Evolutionary conservation across 768 basidiomycete genomes (phyloP), one percentile per base, ranked within the genome.

Genomic region (Boletus rufocinnamomeus): DNA sequence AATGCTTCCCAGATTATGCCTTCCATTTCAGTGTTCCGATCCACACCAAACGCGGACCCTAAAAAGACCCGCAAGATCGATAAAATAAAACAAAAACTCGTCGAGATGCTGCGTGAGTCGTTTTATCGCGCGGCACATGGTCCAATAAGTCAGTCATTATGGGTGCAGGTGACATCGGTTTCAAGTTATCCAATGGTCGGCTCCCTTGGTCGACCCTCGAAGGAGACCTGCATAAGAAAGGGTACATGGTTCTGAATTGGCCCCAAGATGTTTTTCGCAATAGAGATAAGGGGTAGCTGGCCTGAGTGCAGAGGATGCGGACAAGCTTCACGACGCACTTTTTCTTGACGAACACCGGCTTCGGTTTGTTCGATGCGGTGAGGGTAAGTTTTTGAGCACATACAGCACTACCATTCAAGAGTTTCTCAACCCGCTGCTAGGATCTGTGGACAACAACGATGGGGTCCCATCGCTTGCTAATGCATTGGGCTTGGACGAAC

Each of bases 151-250:
- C 2, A 19, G 35, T 4, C 35, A 6, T 16, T 0, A 16, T 47
- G 3, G 3, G 34, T 51, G 1, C 27, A 64, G 62, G 59, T 3
- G 44, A 53, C 3, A 43, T 64, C 1, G 56, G 58, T 1, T 61
- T 64, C 40, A 25, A n/a, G 19, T n/a, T 60, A 16, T 9, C 53
- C 4, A 53, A 53, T 0, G 44, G 51, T 21, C 59, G 59, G 0
- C 59, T 65, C 0, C 64, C 56, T 0, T 61, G 63, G 64, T 58
- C 56, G 2, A 65, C 59, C 4, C 59, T 65, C 21, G 48, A 61
- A n/a, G n/a, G 9, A 4, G 50, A 64, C 10, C 10, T 60, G 1
- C 6, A 6, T 14, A 58, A 44, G 41, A 44, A 45, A 2, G 59
- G 62, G 4, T 65, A 59, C n/a, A 32, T 0, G 27, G 54, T 63